Evolutionary conservation across 164 flowering plant genomes (phyloP).

Genomic region (Malania oleifera): DNA sequence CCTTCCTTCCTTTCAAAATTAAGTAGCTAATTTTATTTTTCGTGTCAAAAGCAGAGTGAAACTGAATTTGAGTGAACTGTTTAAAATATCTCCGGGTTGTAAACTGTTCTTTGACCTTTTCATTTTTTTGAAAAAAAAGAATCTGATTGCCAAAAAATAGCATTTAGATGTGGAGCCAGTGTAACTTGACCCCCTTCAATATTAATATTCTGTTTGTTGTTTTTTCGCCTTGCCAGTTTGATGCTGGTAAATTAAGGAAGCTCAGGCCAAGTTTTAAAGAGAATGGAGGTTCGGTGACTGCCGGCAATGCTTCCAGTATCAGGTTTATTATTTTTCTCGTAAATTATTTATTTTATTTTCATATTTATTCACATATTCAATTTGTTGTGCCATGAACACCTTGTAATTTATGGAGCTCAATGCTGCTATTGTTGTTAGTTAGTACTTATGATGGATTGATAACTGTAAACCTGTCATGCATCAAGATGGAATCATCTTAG

Average conservation of each 20-base stretch:
- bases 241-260: constrained; percentile 76
- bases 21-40: too few species aligned
- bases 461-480: too few species aligned
- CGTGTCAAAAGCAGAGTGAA: too few species aligned
- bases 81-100: neutral
- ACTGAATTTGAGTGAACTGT: too few species aligned
- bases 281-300: constrained; percentile 84
- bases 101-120: neutral
- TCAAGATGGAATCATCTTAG: too few species aligned
- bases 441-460: too few species aligned
- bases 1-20: too few species aligned
- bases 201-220: neutral
- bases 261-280: constrained; percentile 89
- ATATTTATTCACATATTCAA: neutral
- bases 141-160: too few species aligned
- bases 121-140: neutral
- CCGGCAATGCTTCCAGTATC: constrained; percentile 95
- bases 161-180: too few species aligned
- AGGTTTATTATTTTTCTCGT: constrained; percentile 38
- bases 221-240: constrained; percentile 53
- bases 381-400: neutral
- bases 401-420: neutral
- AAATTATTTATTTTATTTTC: neutral
- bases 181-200: neutral
- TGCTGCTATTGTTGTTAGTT: neutral